Conservation (phyloP, 2,329 filamentous ascomycete species). For the Orbilia ellipsospora region DNA sequence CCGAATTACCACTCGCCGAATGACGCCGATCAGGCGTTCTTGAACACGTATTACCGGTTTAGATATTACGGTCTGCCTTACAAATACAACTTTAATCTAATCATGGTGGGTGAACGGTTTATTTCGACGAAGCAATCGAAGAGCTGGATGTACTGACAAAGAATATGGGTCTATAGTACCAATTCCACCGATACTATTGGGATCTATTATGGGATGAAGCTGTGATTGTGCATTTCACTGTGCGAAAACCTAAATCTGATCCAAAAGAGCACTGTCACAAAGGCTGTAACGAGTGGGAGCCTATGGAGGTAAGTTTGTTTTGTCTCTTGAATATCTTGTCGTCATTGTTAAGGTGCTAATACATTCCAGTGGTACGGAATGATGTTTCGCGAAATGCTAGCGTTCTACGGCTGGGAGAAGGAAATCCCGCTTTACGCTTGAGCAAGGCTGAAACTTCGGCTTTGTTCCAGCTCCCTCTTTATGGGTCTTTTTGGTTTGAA, state of each 20-base stretch:
- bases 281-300: slow-evolving; percentile 59
- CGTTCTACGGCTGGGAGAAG: slow-evolving; percentile 58
- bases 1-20: slow-evolving; percentile 59
- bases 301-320: slow-evolving; percentile 55
- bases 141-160: slow-evolving; percentile 11
- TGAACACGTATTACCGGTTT: slow-evolving; percentile 59
- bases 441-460: slow-evolving; percentile 5
- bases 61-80: slow-evolving; percentile 59
- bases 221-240: slow-evolving; percentile 59
- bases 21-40: slow-evolving; percentile 59
- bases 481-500: neutral
- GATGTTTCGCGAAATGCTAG: slow-evolving; percentile 62
- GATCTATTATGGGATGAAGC: slow-evolving; percentile 59
- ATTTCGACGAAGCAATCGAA: neutral
- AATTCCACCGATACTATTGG: slow-evolving; percentile 59
- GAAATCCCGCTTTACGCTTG: slow-evolving; percentile 58
- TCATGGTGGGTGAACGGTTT: slow-evolving; percentile 56
- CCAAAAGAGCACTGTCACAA: slow-evolving; percentile 58
- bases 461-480: neutral
- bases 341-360: slow-evolving; percentile 5
- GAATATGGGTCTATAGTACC: slow-evolving; percentile 55
- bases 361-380: slow-evolving; percentile 64
- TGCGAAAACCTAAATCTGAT: slow-evolving; percentile 57
- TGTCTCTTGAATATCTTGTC: neutral
- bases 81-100: slow-evolving; percentile 60